A percentile compares a stretch with the other conserved stretches of the same genome.
phyloP scores from a whole-genome alignment of 179 eudicot species.

The Drosera spatulata region DNA sequence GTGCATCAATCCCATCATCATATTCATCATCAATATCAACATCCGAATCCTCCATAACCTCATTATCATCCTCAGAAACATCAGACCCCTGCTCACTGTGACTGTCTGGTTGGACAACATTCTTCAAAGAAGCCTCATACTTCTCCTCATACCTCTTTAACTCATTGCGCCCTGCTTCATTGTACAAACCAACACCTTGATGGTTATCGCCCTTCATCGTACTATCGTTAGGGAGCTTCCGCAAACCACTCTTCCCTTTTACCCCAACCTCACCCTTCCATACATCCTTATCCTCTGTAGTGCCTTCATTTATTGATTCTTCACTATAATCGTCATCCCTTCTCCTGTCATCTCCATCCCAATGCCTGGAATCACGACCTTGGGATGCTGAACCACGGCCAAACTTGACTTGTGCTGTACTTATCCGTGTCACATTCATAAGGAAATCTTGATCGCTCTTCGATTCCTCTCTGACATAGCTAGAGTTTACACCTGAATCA shows the following conservation, averaged over 20 bases:
- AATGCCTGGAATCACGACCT: conserved; percentile 87
- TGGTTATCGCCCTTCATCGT: conserved; percentile 18
- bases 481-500: conserved; percentile 35
- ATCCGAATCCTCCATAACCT: conserved; percentile 25
- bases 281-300: conserved; percentile 18
- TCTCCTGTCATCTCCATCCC: conserved; percentile 97
- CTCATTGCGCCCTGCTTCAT: conserved; percentile 94
- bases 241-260: conserved; percentile 18
- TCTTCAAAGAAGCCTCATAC: conserved; percentile 80
- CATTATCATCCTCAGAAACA: conserved; percentile 21
- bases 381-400: conserved; percentile 65
- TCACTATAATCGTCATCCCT: conserved; percentile 88
- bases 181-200: conserved; percentile 47
- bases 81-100: conserved; percentile 19
- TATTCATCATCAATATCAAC: conserved; percentile 71
- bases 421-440: conserved; percentile 54
- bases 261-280: conserved; percentile 19
- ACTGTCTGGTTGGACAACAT: conserved; percentile 26
- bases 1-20: conserved; percentile 74
- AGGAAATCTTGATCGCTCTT: conserved; percentile 70
- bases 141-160: conserved; percentile 72
- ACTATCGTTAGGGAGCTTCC: conserved; percentile 16
- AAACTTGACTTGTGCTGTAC: conserved; percentile 40
- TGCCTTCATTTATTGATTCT: conserved; percentile 37
- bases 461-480: conserved; percentile 30